phyloP scores from a whole-genome alignment of 2,329 filamentous ascomycete genomes.

The Aureobasidium lini region DNA sequence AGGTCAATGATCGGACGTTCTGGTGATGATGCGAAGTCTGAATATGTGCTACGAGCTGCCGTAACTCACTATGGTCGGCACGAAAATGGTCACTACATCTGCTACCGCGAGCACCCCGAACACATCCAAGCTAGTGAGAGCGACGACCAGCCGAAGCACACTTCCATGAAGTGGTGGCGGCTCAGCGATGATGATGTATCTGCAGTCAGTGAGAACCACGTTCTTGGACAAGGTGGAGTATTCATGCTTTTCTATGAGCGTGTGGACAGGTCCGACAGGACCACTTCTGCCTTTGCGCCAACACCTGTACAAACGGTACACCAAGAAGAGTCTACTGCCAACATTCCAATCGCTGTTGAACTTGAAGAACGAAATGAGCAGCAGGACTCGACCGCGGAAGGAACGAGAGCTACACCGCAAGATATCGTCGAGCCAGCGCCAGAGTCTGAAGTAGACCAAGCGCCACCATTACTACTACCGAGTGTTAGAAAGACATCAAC shows the following conservation, averaged over 20 bases:
- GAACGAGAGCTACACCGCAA: neutral
- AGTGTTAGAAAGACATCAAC: neutral
- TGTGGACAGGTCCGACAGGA: neutral
- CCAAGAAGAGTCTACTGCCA: neutral
- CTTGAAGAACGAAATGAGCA: neutral
- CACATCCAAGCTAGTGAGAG: constrained; percentile 22
- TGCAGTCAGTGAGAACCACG: constrained; percentile 62
- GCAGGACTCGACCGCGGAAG: neutral
- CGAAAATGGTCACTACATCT: constrained; percentile 93
- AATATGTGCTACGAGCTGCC: constrained; percentile 75
- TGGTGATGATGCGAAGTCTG: constrained; percentile 25
- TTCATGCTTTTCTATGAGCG: constrained; percentile 98
- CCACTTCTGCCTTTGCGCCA: neutral
- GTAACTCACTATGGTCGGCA: constrained; percentile 86
- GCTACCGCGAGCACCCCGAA: constrained; percentile 65
- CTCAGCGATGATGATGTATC: constrained; percentile 84
- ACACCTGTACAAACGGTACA: neutral
- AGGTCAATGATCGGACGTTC: constrained; percentile 59
- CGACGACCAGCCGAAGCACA: constrained; percentile 18
- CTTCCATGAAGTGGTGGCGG: constrained; percentile 67
- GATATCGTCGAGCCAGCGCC: neutral
- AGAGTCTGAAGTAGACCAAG: neutral
- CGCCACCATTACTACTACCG: neutral
- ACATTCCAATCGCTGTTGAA: neutral
- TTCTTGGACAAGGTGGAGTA: constrained; percentile 69